Conservation (phyloP, 371 early-diverging fungal species). For the Rhizopus arrhizus region DNA sequence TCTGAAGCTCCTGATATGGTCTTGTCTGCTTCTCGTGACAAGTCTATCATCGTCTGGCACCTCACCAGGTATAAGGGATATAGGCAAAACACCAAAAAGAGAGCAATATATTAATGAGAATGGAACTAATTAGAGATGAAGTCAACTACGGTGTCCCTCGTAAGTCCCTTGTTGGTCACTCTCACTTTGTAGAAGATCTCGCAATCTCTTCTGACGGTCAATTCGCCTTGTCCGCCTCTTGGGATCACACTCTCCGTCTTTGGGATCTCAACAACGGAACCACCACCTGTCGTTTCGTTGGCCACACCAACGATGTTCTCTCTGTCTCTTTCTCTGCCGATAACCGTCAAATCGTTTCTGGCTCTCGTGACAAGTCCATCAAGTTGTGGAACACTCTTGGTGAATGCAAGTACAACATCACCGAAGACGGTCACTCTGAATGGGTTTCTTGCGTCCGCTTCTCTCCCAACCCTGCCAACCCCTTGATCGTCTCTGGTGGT, state of each 20-base stretch:
- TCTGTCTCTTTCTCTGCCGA: constrained; percentile 99
- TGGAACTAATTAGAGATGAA: constrained; percentile 66
- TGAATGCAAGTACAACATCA: constrained; percentile 97
- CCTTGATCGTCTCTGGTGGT: constrained; percentile 95
- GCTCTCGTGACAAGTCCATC: constrained; percentile 97
- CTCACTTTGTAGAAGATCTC: constrained; percentile 97
- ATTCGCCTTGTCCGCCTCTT: constrained; percentile 96
- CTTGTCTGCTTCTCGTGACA: constrained; percentile 94
- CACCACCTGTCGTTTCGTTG: constrained; percentile 95
- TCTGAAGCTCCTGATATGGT: constrained; percentile 92
- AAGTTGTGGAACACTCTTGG: constrained; percentile 99
- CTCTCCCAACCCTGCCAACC: constrained; percentile 98
- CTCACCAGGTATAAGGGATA: constrained; percentile 62
- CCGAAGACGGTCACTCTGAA: constrained; percentile 93
- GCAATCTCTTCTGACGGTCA: constrained; percentile 97
- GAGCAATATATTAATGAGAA: background rate
- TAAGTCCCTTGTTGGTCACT: constrained; percentile 92
- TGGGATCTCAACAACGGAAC: constrained; percentile 95
- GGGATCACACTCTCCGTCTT: constrained; percentile 98
- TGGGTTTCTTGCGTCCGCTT: constrained; percentile 98
- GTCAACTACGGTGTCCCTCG: constrained; percentile 90
- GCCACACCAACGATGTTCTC: constrained; percentile 96
- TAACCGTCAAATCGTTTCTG: constrained; percentile 98
- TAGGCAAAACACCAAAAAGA: background rate
- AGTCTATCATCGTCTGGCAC: constrained; percentile 96